Percentiles rank a stretch among this genome's conserved stretches.
phyloP scores from a whole-genome alignment of 2,329 filamentous ascomycete genomes.

The Talaromyces piceae region DNA sequence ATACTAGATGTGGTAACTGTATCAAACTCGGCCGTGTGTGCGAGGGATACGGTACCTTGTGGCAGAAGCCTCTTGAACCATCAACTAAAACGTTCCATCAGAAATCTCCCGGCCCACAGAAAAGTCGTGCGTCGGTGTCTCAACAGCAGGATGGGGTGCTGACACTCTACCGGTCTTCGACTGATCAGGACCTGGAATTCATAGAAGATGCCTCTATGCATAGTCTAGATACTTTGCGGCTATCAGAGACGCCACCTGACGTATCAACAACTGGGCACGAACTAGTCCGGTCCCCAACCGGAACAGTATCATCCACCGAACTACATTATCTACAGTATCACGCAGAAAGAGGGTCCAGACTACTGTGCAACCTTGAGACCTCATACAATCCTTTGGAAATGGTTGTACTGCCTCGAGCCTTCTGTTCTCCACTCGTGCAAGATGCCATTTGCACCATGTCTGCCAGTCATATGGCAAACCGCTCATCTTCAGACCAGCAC shows the following conservation, averaged over 20 bases:
- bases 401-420: slow-evolving; percentile 28
- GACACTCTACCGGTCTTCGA: too few species aligned
- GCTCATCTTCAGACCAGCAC: slow-evolving; percentile 16
- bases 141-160: not conserved
- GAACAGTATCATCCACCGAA: slow-evolving; percentile 20
- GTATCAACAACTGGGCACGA: not conserved
- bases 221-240: not conserved
- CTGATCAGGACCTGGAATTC: not conserved
- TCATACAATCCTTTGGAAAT: slow-evolving; percentile 30
- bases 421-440: slow-evolving; percentile 29
- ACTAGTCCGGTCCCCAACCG: not conserved
- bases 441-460: slow-evolving; percentile 32
- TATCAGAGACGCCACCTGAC: not conserved
- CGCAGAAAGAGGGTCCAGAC: slow-evolving; percentile 26
- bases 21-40: slow-evolving; percentile 27
- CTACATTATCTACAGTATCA: slow-evolving; percentile 33
- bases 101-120: slow-evolving; percentile 15
- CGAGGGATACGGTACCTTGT: slow-evolving; percentile 32
- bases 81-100: slow-evolving; percentile 22
- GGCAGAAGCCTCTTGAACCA: slow-evolving; percentile 28
- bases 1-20: slow-evolving; percentile 25
- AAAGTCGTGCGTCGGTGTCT: slow-evolving; percentile 15
- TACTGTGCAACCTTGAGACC: slow-evolving; percentile 30
- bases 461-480: slow-evolving; percentile 30
- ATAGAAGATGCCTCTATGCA: not conserved